Conservation (phyloP, 352 stramenopile species). For the Globisporangium cystogenes region DNA sequence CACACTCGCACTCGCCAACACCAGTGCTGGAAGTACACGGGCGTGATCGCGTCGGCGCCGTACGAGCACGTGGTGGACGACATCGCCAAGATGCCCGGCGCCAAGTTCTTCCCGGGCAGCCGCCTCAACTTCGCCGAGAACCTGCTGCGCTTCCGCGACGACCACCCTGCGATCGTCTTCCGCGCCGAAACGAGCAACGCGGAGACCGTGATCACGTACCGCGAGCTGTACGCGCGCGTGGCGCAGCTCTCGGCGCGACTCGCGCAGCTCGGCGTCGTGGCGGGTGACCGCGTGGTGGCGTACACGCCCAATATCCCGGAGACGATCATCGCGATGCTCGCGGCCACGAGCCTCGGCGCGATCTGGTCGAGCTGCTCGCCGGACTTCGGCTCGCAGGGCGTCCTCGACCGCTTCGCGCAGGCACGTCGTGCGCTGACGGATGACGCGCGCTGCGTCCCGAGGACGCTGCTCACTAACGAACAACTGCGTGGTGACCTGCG, state of each 20-base stretch:
- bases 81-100: conserved; percentile 55
- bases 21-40: conserved; percentile 71
- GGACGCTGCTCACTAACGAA: neutral
- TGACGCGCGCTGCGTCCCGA: neutral
- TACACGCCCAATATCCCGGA: conserved; percentile 72
- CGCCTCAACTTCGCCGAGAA: conserved; percentile 77
- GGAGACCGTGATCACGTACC: conserved; percentile 51
- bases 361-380: conserved; percentile 82
- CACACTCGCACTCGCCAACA: neutral
- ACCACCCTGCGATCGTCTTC: conserved; percentile 69
- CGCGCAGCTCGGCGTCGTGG: conserved; percentile 34
- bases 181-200: conserved; percentile 64
- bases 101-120: conserved; percentile 68
- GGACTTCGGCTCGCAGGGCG: conserved; percentile 80
- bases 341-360: conserved; percentile 57
- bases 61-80: conserved; percentile 55
- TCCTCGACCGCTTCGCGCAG: conserved; percentile 80
- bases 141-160: conserved; percentile 64
- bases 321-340: conserved; percentile 70
- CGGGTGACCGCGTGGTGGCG: conserved; percentile 56
- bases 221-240: conserved; percentile 58
- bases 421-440: neutral
- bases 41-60: conserved; percentile 47
- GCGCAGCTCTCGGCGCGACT: conserved; percentile 37
- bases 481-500: neutral